Base-by-base conservation (phyloP, 345 rosid species). In the Eucalyptus cladocalyx region DNA sequence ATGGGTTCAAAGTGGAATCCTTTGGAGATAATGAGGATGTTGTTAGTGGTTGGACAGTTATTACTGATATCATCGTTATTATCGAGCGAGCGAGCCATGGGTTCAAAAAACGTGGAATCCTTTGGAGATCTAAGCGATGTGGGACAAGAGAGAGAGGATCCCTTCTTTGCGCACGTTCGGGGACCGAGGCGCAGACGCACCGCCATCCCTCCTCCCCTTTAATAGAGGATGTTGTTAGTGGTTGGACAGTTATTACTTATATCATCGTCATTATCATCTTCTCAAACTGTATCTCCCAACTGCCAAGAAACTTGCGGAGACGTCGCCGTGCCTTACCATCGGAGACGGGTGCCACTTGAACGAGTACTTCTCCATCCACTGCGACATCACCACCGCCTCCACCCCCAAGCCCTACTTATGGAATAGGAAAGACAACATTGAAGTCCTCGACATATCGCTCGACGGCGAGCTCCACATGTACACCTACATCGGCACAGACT, bases 271-370 rank as follows among this genome's bases (percentile, higher is more conserved):
- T n/a, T 2, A 32, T 67, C 86, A 7, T 48, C 86, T 3, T 48
- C 87, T 11, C 62, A 50, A 54, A 15, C 24, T 7, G 28, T 50
- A 49, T 47, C 89, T 23, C 40, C 76, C 30, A 69, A 85, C 80
- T 89, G 88, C 86, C 83, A 48, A 56, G 32, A 67, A 17, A 32
- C 86, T 51, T 89, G 90, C 67, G 90, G 88, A 5, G 56, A 51
- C 86, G 83, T 89, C 32, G 10, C 65, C 47, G 19, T 89, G 26
- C 90, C 88, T 19, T 89, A 86, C 88, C 90, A 48, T 43, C 80
- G n/a, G 85, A 23, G 26, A 81, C 3, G 86, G 86, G 0, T 92
- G 92, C 47, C 32, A 45, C 72, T 67, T 88, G 11, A 72, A 40
- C 50, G 1, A 19, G 6, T 8, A 72, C 43, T 90, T 90, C 89